Evolutionary conservation across 257 asterid genomes (phyloP), one percentile per base, ranked within the genome.

Genomic region (Solanum neorickii): DNA sequence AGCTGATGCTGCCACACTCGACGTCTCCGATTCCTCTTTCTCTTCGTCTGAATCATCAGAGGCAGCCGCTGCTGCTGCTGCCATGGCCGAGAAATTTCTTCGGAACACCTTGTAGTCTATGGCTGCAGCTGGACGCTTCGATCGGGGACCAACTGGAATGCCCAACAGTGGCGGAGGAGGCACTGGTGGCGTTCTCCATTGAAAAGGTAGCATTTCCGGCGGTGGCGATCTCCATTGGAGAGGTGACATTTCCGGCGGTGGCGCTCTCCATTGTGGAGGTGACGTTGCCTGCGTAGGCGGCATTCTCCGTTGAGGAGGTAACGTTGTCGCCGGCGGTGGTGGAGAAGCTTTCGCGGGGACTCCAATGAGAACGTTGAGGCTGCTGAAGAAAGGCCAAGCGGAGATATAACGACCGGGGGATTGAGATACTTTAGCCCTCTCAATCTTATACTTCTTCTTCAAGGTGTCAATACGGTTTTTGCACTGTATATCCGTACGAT

Each of bases 381-480:
- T 87, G 9, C 68, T 33, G 89, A 94, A 97, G 92, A 94, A 96
- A 74, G 98, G 91, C 99, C 99, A 97, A 47, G 95, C 47, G 82
- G 98, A 90, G 69, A 84, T 87, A 92, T 90, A 89, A 75, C 92
- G 92, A 83, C 93, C 95, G 90, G 91, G 70, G 89, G 97, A 92
- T 89, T 92, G 92, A 82, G 91, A 87, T 83, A 85, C 90, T 87
- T 90, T 93, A 86, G 94, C 83, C 91, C 92, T 94, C 95, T 95
- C 98, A 89, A 92, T 87, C 92, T 95, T 97, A 93, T 88, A 97
- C 92, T 93, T 94, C 94, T 97, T 97, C 90, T 97, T 97, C 73
- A 94, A 85, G 83, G 99, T 97, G 92, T 97, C 99, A 89, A 97
- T 93, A 60, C 99, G 98, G 88, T 97, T 97, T 82, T 97, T 96